A percentile compares a stretch with the other conserved stretches of the same genome.
phyloP scores from a whole-genome alignment of 1,284 basidiomycete genomes.

The Tremellales sp. region DNA sequence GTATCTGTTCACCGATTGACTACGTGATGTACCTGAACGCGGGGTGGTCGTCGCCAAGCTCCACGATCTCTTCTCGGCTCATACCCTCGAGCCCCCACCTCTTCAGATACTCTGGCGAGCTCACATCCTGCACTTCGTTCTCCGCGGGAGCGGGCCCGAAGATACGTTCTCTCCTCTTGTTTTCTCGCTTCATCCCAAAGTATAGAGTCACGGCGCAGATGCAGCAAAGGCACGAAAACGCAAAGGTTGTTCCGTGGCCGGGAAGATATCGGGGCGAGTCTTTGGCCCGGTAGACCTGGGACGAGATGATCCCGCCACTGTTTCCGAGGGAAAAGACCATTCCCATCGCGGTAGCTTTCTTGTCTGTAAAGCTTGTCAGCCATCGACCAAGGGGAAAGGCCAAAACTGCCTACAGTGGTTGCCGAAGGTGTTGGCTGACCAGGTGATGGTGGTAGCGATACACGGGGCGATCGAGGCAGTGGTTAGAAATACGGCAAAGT shows the following conservation, averaged over 20 bases:
- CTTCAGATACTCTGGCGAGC: slow-evolving; percentile 38
- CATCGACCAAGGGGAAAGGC: slow-evolving; percentile 6
- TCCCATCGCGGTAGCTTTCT: slow-evolving; percentile 50
- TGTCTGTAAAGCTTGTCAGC: slow-evolving; percentile 21
- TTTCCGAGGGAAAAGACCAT: slow-evolving; percentile 52
- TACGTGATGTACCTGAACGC: slow-evolving; percentile 41
- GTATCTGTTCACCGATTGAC: no score
- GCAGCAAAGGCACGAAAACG: slow-evolving; percentile 41
- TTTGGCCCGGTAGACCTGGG: slow-evolving; percentile 45
- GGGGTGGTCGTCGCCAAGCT: slow-evolving; percentile 49
- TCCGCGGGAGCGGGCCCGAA: slow-evolving; percentile 39
- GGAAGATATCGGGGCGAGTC: slow-evolving; percentile 39
- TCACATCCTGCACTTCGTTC: slow-evolving; percentile 62
- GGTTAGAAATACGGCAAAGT: slow-evolving; percentile 51
- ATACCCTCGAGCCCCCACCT: slow-evolving; percentile 47
- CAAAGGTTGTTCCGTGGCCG: slow-evolving; percentile 47
- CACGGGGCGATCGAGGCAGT: slow-evolving; percentile 47
- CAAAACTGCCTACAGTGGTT: slow-evolving; percentile 33
- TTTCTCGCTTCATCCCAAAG: slow-evolving; percentile 42
- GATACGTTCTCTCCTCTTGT: slow-evolving; percentile 40
- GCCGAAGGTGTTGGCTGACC: slow-evolving; percentile 49
- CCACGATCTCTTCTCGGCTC: slow-evolving; percentile 48
- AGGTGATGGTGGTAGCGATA: slow-evolving; percentile 51
- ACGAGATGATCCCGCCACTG: slow-evolving; percentile 50
- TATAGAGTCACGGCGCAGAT: slow-evolving; percentile 40